These are phyloP conservation scores for Kokia cookei DNA, from an alignment of 441 rosid species.

Conservation along the genomic window DNA sequence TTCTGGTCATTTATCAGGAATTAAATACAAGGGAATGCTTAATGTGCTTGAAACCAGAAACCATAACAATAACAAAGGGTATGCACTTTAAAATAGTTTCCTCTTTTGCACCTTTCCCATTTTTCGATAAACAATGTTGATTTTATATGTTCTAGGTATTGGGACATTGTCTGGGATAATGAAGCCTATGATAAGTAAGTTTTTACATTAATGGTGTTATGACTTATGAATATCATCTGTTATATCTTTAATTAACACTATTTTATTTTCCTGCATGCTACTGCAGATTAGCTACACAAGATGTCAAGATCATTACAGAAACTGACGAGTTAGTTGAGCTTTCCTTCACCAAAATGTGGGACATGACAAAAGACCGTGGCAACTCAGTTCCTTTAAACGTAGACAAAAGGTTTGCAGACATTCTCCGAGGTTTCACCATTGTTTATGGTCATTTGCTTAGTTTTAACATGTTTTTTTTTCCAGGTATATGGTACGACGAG, in stretches of 20 bases:
- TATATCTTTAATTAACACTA: background rate
- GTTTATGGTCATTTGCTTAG: background rate
- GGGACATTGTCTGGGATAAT: slow-evolving; percentile 52
- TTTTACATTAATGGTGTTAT: background rate
- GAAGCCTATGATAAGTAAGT: slow-evolving; percentile 31
- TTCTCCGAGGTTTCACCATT: background rate
- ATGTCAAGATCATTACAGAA: slow-evolving; percentile 33
- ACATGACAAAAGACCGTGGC: slow-evolving; percentile 9
- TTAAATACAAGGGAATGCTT: slow-evolving; percentile 31
- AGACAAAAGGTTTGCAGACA: slow-evolving; percentile 55
- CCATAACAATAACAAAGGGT: slow-evolving; percentile 36
- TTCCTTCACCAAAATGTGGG: slow-evolving; percentile 57
- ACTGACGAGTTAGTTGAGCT: slow-evolving; percentile 56
- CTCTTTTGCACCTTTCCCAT: background rate
- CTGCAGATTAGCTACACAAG: slow-evolving; percentile 42
- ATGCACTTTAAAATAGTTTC: background rate
- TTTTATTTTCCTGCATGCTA: background rate
- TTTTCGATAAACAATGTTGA: background rate
- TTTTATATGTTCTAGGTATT: slow-evolving; percentile 23
- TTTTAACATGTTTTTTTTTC: background rate
- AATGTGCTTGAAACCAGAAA: slow-evolving; percentile 38
- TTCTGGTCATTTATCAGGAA: slow-evolving; percentile 37
- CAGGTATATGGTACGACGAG: slow-evolving; percentile 57
- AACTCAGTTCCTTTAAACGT: slow-evolving; percentile 49
- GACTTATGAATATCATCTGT: background rate